Evolutionary conservation across 202 grass and related monocot genomes (phyloP).

Genomic region (Hordeum pubiflorum): DNA sequence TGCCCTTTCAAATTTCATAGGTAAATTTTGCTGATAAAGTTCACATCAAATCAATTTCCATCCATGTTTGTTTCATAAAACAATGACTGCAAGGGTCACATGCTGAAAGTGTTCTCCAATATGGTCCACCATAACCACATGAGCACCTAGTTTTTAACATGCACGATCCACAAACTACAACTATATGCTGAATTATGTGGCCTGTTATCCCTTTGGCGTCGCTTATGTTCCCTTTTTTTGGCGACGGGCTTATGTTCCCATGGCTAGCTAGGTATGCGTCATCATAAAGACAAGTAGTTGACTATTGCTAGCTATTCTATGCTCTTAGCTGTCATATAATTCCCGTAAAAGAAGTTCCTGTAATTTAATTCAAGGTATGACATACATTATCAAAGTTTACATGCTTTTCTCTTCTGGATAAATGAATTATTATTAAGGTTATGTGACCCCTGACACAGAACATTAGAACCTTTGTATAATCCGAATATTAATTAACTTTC

Average conservation of each 20-base stretch:
- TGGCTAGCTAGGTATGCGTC: slow-evolving; percentile 3
- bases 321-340: neutral
- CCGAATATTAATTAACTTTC: neutral
- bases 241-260: no score
- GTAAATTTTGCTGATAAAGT: slow-evolving; percentile 8
- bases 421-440: neutral
- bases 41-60: neutral
- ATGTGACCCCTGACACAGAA: neutral
- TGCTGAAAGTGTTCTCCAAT: neutral
- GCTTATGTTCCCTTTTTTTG: neutral
- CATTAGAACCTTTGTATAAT: slow-evolving; percentile 3
- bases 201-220: neutral
- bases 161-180: neutral
- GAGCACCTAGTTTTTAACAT: slow-evolving; percentile 11
- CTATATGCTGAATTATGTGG: neutral
- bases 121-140: neutral
- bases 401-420: neutral
- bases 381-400: neutral
- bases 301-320: neutral
- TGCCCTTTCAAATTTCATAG: neutral
- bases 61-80: slow-evolving; percentile 1
- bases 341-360: neutral
- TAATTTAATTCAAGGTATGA: neutral
- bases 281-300: neutral
- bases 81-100: neutral